These are phyloP conservation scores for Senecio squalidus DNA, from an alignment of 140 eudicot species.

Conservation along the genomic window DNA sequence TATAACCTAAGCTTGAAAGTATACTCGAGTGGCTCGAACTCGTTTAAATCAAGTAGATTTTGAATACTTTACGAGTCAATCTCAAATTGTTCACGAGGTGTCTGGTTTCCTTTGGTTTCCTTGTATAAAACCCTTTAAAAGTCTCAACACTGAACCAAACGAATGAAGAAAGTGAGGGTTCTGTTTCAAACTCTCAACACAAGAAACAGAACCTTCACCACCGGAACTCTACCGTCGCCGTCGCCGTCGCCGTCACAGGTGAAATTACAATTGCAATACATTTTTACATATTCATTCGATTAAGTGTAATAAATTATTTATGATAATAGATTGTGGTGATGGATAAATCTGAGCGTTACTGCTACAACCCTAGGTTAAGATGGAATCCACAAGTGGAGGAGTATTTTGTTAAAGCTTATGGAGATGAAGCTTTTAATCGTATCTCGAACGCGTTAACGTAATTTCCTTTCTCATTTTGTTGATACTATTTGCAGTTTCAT, in stretches of 20 bases:
- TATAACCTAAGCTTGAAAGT: no score
- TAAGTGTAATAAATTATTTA: background rate
- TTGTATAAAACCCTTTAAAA: no score
- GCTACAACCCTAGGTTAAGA: constrained; percentile 57
- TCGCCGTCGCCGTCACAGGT: constrained; percentile 24
- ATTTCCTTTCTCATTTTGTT: background rate
- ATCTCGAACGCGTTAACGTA: constrained; percentile 88
- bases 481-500: background rate
- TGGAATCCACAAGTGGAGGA: constrained; percentile 88
- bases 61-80: no score
- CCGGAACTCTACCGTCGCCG: constrained; percentile 3
- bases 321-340: constrained; percentile 19
- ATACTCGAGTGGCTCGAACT: no score
- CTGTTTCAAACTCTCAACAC: constrained; percentile 11
- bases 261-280: background rate
- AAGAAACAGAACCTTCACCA: constrained; percentile 19
- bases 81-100: no score
- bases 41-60: no score
- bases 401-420: constrained; percentile 81
- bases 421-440: constrained; percentile 65
- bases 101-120: no score
- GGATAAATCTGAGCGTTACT: constrained; percentile 67
- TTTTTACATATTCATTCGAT: background rate
- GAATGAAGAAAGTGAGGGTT: constrained; percentile 30
- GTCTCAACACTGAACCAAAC: constrained; percentile 9